A percentile compares a stretch with the other conserved stretches of the same genome.
Conservation (phyloP, 176 grass and related monocot genomes). For the Themeda triandra region DNA sequence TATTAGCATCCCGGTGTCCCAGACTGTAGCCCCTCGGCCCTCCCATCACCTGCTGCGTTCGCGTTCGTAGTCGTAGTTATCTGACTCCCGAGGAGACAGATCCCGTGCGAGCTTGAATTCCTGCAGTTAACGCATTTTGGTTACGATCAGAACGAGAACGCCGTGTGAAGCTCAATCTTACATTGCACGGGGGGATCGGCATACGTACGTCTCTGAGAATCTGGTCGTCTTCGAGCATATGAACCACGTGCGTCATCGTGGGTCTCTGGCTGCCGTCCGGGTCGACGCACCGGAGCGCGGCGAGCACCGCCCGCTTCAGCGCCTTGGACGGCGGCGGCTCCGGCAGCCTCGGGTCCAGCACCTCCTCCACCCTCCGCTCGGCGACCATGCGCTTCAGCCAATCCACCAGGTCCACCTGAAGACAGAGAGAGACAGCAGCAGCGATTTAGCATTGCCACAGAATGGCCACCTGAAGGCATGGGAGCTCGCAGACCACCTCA, state of each 20-base stretch:
- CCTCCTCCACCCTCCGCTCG: conserved; percentile 66
- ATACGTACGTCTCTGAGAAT: conserved; percentile 65
- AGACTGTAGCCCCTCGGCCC: neutral
- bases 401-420: conserved; percentile 81
- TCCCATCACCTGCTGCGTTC: conserved; percentile 22
- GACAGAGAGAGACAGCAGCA: neutral
- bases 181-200: neutral
- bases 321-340: conserved; percentile 60
- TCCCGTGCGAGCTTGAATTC: conserved; percentile 58
- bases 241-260: conserved; percentile 80
- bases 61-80: conserved; percentile 26
- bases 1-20: neutral
- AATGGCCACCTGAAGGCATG: no score
- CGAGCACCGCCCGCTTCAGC: conserved; percentile 70
- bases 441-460: neutral
- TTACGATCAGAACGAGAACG: neutral
- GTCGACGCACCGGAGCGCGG: conserved; percentile 87
- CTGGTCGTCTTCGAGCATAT: conserved; percentile 83
- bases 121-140: conserved; percentile 30
- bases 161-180: neutral
- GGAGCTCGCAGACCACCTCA: conserved; percentile 36
- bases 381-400: conserved; percentile 92
- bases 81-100: conserved; percentile 34
- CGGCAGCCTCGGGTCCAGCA: conserved; percentile 73
- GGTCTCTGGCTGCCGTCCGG: conserved; percentile 64